Percentiles rank a stretch among this genome's conserved stretches.
Evolutionary conservation across 257 asterid genomes (phyloP).

Genomic region (Nicotiana attenuata): DNA sequence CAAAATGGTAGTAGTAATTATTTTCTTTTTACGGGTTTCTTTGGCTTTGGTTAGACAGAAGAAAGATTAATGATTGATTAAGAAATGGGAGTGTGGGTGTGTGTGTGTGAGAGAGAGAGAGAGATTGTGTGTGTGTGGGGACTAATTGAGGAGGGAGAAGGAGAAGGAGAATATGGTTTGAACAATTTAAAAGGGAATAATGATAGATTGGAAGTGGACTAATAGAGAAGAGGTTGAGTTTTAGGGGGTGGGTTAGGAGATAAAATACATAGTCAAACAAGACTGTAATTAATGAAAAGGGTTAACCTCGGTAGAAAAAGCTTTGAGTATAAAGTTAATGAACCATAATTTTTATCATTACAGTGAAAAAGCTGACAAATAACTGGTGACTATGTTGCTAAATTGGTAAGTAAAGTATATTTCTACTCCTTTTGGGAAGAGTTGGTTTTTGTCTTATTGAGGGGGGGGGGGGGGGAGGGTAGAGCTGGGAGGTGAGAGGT

Average conservation of each 20-base stretch:
- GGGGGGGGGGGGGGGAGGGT: no score
- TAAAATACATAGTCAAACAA: constrained; percentile 35
- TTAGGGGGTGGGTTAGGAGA: not conserved
- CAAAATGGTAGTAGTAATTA: constrained; percentile 15
- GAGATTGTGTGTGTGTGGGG: not conserved
- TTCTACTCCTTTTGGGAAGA: constrained; percentile 1
- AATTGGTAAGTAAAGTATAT: not conserved
- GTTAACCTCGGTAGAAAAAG: constrained; percentile 10
- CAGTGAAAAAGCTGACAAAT: not conserved
- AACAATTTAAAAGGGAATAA: constrained; percentile 21
- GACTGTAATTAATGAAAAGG: constrained; percentile 20
- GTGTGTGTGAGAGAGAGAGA: not conserved
- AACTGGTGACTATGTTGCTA: not conserved
- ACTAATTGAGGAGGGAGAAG: constrained; percentile 20
- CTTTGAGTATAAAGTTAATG: constrained; percentile 12
- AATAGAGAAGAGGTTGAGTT: constrained; percentile 6
- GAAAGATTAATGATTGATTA: constrained; percentile 31
- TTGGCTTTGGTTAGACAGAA: constrained; percentile 15
- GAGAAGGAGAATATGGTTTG: constrained; percentile 21
- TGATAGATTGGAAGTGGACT: constrained; percentile 40
- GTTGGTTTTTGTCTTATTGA: not conserved
- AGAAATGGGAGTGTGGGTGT: constrained; percentile 27
- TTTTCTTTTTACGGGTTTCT: not conserved
- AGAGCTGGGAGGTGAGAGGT: not conserved
- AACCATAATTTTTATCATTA: not conserved